Base-by-base conservation (phyloP, 305 asterid species). In the Galium porrigens region DNA sequence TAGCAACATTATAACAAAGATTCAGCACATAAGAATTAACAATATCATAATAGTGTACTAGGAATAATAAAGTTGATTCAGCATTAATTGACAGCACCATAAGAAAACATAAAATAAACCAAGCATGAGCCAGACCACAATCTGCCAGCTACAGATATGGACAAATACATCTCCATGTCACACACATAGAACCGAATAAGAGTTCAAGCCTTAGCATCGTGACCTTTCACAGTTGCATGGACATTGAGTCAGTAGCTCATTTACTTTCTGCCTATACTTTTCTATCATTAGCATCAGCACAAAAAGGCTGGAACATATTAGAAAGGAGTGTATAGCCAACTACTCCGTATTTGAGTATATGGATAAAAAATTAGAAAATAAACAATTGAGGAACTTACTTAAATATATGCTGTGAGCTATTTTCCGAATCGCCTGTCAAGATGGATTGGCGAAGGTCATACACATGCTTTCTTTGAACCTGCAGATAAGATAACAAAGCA, bases 391-490 rank as follows among this genome's bases (percentile, higher is more conserved):
- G 71, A 46, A 84, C 97, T 82, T 72, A 92, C 99, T 84, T 94
- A 70, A 82, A 82, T 74, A 89, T 81, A 51, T 85, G 91, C 77
- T 89, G 87, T 0, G 96, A 80, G 68, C 94, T 89, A 81, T 94
- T 87, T 67, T 86, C 96, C n/a, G 86, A 78, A 78, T 83, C 86
- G 52, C 99, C 97, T 7, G 88, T 76, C 79, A 92, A 83, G 66
- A 87, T 79, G 69, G 92, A 79, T 71, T 92, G 99, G 30, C 99
- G 91, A 77, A 92, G 99, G 76, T 87, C 89, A 67, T 92, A 92
- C 68, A 92, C 95, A 73, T 92, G 97, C 76, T 86, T 89, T 75
- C 99, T 77, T 80, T 92, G 99, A 77, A 92, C 96, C 99, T 92
- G 89, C 56, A 54, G 58, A 70, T 73, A 73, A 70, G 62, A 74